Evolutionary conservation across 2,329 filamentous ascomycete genomes (phyloP), one percentile per base, ranked within the genome.

Genomic region (Colletotrichum sp.): DNA sequence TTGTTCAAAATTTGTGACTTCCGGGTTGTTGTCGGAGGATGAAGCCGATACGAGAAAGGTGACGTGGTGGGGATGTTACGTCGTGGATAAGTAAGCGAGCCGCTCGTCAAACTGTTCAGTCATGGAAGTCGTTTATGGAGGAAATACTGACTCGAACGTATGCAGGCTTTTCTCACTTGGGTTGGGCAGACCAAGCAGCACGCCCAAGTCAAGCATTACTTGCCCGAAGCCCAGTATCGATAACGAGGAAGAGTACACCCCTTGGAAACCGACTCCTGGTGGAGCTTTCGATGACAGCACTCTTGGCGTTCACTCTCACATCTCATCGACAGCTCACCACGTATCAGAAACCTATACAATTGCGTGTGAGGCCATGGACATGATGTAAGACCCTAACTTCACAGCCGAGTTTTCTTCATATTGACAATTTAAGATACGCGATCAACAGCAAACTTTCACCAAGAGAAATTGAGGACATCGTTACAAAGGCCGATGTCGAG

Each of bases 11-110:
- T 79, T 77, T 75, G 71, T 76, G 0, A 30, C 64, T 12, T 52
- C 64, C 1, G 77, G 75, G 3, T 13, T 73, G 12, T 55, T 80
- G 2, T 68, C 70, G 0, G 71, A 77, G 59, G 72, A 78, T 2
- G 80, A 81, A 2, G 76, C 68, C 2, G 79, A 80, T 28, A 74
- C 77, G 9, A 71, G 79, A 11, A 79, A 77, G 19, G 79, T 79
- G 2, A 77, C 77, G 4, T 80, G 79, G 79, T 80, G 78, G 77
- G 79, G 79, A n/a, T 80, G 79, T 19, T 80, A 78, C 22, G 73
- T 78, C 0, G 68, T 80, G 13, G 80, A 80, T 9, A 80, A 79
- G 79, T 79, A 69, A 69, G 75, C 22, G 39, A 39, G 5, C 36
- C 12, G 2, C 32, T 27, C 2, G 7, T 1, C 11, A 5, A 25